Conservation (phyloP, 2,329 filamentous ascomycete species). For the Claviceps digitariae region DNA sequence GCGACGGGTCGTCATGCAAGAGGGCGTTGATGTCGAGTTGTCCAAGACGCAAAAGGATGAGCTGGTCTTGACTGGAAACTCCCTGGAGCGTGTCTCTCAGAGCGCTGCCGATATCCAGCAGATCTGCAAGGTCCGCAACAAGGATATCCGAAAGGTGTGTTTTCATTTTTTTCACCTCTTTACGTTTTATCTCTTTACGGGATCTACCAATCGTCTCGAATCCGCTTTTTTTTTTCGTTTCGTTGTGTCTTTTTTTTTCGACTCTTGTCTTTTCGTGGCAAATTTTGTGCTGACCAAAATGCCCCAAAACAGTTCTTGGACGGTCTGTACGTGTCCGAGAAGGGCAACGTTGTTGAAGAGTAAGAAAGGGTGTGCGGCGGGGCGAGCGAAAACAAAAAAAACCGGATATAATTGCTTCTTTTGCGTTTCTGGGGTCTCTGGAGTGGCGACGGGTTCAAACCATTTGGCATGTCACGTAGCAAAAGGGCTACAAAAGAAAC, state of each 20-base stretch:
- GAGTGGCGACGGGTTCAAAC: constrained; percentile 48
- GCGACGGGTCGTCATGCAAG: constrained; percentile 76
- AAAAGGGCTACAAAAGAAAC: constrained; percentile 28
- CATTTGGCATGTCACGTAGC: constrained; percentile 37
- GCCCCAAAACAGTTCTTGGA: constrained; percentile 78
- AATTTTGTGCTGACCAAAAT: too few relatives aligned
- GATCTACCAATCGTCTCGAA: too few relatives aligned
- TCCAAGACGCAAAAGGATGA: constrained; percentile 96
- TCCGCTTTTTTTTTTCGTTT: neutral
- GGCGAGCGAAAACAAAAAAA: too few relatives aligned
- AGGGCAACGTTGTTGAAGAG: constrained; percentile 80
- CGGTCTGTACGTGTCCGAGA: constrained; percentile 99
- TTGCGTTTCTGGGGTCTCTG: constrained; percentile 49
- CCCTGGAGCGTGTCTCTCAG: constrained; percentile 93
- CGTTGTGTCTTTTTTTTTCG: too few relatives aligned
- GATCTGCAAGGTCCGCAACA: constrained; percentile 98
- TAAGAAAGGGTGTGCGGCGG: constrained; percentile 22
- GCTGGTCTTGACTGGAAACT: constrained; percentile 87
- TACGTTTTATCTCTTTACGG: too few relatives aligned
- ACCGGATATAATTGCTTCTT: constrained; percentile 32
- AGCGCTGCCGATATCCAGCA: constrained; percentile 98
- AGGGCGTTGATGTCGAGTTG: constrained; percentile 79
- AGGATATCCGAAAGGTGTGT: constrained; percentile 98
- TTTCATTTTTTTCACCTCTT: neutral
- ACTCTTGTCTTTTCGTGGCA: neutral